A percentile compares a stretch with the other conserved stretches of the same genome.
These are phyloP conservation scores for Russula dissimulans DNA, from an alignment of 768 basidiomycete species.

Conservation along the genomic window DNA sequence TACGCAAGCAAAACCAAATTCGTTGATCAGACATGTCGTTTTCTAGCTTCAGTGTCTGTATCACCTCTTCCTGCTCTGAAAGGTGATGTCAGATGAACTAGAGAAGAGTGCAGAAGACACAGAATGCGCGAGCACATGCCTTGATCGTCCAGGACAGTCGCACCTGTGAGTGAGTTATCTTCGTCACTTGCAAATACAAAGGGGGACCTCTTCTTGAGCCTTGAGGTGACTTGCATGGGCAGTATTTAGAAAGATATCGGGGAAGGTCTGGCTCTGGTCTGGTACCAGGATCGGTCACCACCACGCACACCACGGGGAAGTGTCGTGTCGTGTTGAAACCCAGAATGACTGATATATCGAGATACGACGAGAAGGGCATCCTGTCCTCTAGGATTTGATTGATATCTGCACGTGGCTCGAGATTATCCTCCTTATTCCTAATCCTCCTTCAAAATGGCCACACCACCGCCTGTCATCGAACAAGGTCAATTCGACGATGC, in stretches of 20 bases:
- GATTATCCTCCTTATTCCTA: too few relatives aligned
- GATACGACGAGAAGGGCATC: too few relatives aligned
- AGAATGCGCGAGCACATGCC: not conserved
- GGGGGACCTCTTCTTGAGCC: constrained; percentile 9
- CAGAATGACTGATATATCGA: too few relatives aligned
- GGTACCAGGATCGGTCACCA: too few relatives aligned
- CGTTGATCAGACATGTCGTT: constrained; percentile 36
- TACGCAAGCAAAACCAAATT: constrained; percentile 34
- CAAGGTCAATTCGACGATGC: constrained; percentile 60
- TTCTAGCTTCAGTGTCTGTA: constrained; percentile 39
- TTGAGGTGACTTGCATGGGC: not conserved
- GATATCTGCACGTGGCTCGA: not conserved
- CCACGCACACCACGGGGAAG: too few relatives aligned
- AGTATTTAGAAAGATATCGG: not conserved
- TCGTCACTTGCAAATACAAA: not conserved
- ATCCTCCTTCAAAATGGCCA: not conserved
- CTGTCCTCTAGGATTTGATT: too few relatives aligned
- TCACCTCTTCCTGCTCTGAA: constrained; percentile 53
- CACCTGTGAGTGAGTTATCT: not conserved
- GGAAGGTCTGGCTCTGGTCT: too few relatives aligned
- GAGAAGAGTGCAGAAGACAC: not conserved
- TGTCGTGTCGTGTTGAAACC: too few relatives aligned
- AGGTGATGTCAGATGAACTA: not conserved
- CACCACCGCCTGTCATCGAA: constrained; percentile 25
- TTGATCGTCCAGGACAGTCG: constrained; percentile 8